Conservation (phyloP, 768 basidiomycete species). For the Hirschioporus abietinus region DNA sequence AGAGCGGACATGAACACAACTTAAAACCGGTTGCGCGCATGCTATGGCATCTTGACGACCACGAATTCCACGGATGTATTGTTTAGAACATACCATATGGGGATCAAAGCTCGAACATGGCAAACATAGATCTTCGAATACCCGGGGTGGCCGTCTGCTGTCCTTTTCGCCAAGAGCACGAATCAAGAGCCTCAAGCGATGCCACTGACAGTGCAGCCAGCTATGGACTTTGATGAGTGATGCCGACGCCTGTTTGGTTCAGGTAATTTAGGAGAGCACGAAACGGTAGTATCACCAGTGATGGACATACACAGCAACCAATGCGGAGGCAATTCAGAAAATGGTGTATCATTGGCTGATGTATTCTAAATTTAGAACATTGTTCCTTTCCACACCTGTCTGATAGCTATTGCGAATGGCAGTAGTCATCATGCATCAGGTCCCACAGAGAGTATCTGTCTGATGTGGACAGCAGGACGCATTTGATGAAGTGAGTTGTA, state of each 20-base stretch:
- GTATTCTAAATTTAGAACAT: not conserved
- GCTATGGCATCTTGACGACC: not conserved
- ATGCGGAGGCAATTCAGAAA: not conserved
- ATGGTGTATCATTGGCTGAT: not conserved
- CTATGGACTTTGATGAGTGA: not conserved
- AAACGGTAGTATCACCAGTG: not conserved
- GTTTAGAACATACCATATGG: not conserved
- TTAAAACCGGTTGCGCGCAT: not conserved
- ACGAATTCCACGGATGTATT: not conserved
- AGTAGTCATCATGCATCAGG: not conserved
- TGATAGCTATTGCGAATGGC: not conserved
- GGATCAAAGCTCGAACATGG: not conserved
- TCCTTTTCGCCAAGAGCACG: not conserved
- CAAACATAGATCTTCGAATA: not conserved
- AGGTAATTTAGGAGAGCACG: not conserved
- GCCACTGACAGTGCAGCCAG: not conserved
- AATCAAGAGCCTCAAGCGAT: not conserved
- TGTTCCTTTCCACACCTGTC: not conserved
- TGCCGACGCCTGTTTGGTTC: not conserved
- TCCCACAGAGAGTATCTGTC: not conserved
- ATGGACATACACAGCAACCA: not conserved
- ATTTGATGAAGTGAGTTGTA: not conserved
- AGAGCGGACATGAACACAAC: not conserved
- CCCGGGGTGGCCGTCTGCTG: not conserved
- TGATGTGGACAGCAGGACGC: not conserved